These are phyloP conservation scores for Nephromyces sp. DNA, from an alignment of 169 alveolate genomes.

Conservation along the genomic window DNA sequence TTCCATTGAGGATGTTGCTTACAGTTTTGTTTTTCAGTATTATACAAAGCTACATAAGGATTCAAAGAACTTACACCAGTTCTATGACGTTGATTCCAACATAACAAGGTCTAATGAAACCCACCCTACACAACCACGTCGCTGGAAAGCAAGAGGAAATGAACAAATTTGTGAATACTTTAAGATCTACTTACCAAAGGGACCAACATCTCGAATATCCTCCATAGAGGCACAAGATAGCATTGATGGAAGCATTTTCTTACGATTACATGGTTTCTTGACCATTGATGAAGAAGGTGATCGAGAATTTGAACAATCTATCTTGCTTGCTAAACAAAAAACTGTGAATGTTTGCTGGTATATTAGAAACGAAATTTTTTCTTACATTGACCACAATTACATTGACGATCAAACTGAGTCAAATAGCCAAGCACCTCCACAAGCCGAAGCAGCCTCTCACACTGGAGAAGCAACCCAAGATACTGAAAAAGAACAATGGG, in stretches of 20 bases:
- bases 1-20: constrained; percentile 35
- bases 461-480: too few relatives aligned
- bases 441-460: too few relatives aligned
- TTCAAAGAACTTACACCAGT: constrained; percentile 21
- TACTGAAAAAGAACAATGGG: too few relatives aligned
- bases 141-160: background rate
- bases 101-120: background rate
- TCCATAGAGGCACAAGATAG: constrained; percentile 30
- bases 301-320: constrained; percentile 27
- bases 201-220: constrained; percentile 19
- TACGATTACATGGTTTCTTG: constrained; percentile 26
- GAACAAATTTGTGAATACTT: constrained; percentile 1
- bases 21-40: constrained; percentile 34
- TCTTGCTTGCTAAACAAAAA: constrained; percentile 25
- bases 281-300: constrained; percentile 4
- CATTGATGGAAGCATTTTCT: constrained; percentile 26
- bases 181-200: background rate
- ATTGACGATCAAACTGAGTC: too few relatives aligned
- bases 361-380: background rate
- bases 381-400: background rate
- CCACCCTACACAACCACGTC: background rate
- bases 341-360: background rate
- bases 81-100: constrained; percentile 34
- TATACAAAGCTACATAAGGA: constrained; percentile 30
- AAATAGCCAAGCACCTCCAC: too few relatives aligned